Base-by-base conservation (phyloP, 306 rosid species). In the Gynostemma pentaphyllum region DNA sequence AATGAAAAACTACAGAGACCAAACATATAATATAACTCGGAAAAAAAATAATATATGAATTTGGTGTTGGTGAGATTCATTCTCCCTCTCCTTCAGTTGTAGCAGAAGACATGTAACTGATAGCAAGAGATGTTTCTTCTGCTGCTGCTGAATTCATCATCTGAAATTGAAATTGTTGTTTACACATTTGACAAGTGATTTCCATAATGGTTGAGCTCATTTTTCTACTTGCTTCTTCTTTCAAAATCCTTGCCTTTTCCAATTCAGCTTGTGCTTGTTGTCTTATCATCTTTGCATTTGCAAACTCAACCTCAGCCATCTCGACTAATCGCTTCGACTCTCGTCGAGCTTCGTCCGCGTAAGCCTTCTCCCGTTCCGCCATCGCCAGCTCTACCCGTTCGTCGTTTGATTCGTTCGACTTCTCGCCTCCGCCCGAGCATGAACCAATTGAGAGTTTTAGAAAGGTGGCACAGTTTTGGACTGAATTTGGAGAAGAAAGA, bases 121-220 rank as follows among this genome's bases (percentile, higher is more conserved):
- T 70, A 4, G 78, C 98, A 9, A 86, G 74, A 9, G 98, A 92
- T 1, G 88, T 88, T 50, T 88, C 92, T 56, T 82, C 95, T 0
- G 88, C 70, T 4, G 79, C 45, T 2, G 4, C 22, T 1, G 34
- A 60, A 21, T 32, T 19, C 37, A 81, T 68, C 19, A n/a, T n/a
- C n/a, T n/a, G n/a, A n/a, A n/a, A n/a, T n/a, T 86, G 95, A 7
- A 88, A 92, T 13, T 84, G 83, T 46, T 82, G 87, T 55, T 82
- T 87, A 51, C 99, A 92, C 49, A 85, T 75, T 9, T 85, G 95
- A 29, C 99, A 92, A 15, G 99, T 92, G 73, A 88, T 81, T 56
- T 92, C 90, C 80, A 84, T 28, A 18, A 88, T 71, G 22, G 94
- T 85, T 19, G 88, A 82, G 67, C 77, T 86, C 44, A 81, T 76